A percentile compares a stretch with the other conserved stretches of the same genome.
These are phyloP conservation scores for Stentor coeruleus DNA, from an alignment of 73 alveolate genomes.

Conservation along the genomic window DNA sequence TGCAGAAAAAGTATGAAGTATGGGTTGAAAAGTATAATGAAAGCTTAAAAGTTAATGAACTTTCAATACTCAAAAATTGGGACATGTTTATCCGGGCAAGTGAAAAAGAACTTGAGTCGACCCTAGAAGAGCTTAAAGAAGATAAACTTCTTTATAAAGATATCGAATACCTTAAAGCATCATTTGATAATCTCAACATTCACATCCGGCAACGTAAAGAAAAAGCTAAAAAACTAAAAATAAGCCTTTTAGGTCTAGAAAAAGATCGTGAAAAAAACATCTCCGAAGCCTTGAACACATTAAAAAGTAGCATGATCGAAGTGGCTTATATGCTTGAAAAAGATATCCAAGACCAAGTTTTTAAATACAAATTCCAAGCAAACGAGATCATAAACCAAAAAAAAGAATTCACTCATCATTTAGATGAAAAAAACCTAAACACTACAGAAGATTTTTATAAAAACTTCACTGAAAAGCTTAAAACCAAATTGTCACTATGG, in stretches of 20 bases:
- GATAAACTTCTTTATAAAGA: slow-evolving; percentile 50
- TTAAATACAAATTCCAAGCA: slow-evolving; percentile 29
- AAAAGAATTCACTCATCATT: slow-evolving; percentile 24
- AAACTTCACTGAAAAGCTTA: slow-evolving; percentile 35
- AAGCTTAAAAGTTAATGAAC: slow-evolving; percentile 37
- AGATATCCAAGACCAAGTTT: slow-evolving; percentile 49
- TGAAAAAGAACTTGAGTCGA: slow-evolving; percentile 40
- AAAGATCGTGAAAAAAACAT: slow-evolving; percentile 46
- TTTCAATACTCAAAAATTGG: slow-evolving; percentile 37
- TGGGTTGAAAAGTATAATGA: slow-evolving; percentile 63
- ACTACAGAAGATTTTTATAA: slow-evolving; percentile 41
- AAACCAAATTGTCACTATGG: slow-evolving; percentile 42
- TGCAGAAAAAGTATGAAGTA: slow-evolving; percentile 57
- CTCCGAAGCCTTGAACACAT: slow-evolving; percentile 21
- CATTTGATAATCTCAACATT: slow-evolving; percentile 45
- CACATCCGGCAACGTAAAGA: slow-evolving; percentile 51
- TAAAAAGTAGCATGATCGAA: slow-evolving; percentile 43
- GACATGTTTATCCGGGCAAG: slow-evolving; percentile 51
- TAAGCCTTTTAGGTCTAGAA: slow-evolving; percentile 43
- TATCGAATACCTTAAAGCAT: slow-evolving; percentile 48
- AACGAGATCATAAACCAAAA: slow-evolving; percentile 41
- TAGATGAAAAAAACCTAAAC: slow-evolving; percentile 17
- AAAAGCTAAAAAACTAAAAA: slow-evolving; percentile 36
- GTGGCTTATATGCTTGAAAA: slow-evolving; percentile 62
- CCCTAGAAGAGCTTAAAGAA: slow-evolving; percentile 47